Evolutionary conservation across 202 grass and related monocot genomes (phyloP).

Genomic region (Panicum hallii): DNA sequence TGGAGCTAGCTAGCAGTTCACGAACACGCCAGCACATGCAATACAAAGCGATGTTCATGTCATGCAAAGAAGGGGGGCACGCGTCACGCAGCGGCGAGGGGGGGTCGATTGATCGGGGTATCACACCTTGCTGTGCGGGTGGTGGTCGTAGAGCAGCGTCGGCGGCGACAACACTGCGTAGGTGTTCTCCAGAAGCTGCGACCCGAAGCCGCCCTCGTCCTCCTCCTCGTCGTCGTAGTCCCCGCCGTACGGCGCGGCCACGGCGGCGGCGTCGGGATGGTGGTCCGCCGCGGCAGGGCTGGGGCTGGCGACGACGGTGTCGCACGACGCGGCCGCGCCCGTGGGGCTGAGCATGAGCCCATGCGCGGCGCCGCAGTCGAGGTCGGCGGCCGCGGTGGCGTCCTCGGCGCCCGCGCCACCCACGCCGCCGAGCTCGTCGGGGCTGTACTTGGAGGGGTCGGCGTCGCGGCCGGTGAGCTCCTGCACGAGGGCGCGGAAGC

Average conservation of each 20-base stretch:
- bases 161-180: conserved; percentile 51
- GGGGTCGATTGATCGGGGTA: background rate
- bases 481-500: conserved; percentile 85
- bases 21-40: conserved; percentile 44
- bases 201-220: conserved; percentile 31
- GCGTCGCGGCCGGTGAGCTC: conserved; percentile 88
- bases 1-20: conserved; percentile 6
- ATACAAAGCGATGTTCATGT: conserved; percentile 46
- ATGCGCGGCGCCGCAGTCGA: background rate
- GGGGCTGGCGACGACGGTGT: background rate
- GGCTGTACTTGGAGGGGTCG: conserved; percentile 63
- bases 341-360: conserved; percentile 37
- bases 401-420: background rate
- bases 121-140: conserved; percentile 53
- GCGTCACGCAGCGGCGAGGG: conserved; percentile 26
- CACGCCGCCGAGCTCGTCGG: background rate
- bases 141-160: conserved; percentile 58
- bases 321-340: conserved; percentile 28
- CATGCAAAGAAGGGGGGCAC: conserved; percentile 37
- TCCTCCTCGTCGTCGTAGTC: background rate
- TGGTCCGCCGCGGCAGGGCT: background rate
- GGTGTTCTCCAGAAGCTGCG: conserved; percentile 52
- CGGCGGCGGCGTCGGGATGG: conserved; percentile 7
- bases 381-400: background rate
- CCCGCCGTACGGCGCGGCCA: background rate